These are phyloP conservation scores for Cinnamomum chago DNA, from an alignment of 164 flowering plant species.

Conservation along the genomic window DNA sequence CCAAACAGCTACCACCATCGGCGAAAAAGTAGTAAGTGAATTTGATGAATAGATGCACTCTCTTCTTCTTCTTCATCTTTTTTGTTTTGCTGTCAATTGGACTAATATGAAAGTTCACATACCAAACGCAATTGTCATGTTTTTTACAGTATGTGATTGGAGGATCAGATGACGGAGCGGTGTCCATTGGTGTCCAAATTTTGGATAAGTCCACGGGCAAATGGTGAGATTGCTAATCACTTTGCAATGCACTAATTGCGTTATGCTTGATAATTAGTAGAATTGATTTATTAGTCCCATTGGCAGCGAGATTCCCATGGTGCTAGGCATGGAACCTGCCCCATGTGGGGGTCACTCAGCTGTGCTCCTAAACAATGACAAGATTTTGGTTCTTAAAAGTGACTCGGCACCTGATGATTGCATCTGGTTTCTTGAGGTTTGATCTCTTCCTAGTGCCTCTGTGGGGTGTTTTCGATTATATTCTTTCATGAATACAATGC, in stretches of 20 bases:
- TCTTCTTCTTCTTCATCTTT: neutral
- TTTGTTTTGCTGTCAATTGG: neutral
- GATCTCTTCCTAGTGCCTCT: conserved; percentile 9
- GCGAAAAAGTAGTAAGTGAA: conserved; percentile 52
- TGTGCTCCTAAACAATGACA: conserved; percentile 47
- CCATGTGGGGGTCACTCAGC: conserved; percentile 51
- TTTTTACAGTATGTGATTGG: conserved; percentile 70
- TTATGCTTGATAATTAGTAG: conserved; percentile 1
- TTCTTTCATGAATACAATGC: too few species aligned
- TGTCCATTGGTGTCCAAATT: conserved; percentile 44
- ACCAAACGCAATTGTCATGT: neutral
- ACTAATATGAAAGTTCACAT: too few species aligned
- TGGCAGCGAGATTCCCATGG: conserved; percentile 58
- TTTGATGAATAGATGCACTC: neutral
- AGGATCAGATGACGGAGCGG: conserved; percentile 32
- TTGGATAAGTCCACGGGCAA: conserved; percentile 38
- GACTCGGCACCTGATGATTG: conserved; percentile 52
- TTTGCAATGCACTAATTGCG: conserved; percentile 1
- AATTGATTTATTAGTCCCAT: conserved; percentile 11
- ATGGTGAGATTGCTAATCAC: conserved; percentile 38
- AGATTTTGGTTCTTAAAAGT: conserved; percentile 59
- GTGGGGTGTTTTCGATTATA: too few species aligned
- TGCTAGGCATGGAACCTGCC: conserved; percentile 68
- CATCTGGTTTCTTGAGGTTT: conserved; percentile 94
- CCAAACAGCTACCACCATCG: conserved; percentile 36